Conservation (phyloP, 1,139 yeast genomes). For the Casaregolazyma lundiana region DNA sequence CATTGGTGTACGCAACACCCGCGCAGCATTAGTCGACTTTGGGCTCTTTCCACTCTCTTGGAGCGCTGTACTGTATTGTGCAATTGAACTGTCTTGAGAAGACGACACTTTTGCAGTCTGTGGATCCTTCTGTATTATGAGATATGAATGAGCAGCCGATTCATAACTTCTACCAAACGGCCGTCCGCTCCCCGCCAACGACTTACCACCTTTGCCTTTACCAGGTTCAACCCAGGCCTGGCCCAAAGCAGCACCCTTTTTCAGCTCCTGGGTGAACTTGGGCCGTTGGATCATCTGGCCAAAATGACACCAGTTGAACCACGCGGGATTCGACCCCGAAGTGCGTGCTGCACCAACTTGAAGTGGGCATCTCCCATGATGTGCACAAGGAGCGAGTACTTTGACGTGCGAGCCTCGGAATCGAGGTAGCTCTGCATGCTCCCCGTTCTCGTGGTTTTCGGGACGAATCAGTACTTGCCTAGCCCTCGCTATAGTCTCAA, state of each 20-base stretch:
- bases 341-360: slow-evolving; percentile 67
- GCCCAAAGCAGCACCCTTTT: slow-evolving; percentile 72
- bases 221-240: slow-evolving; percentile 58
- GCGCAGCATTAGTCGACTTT: slow-evolving; percentile 41
- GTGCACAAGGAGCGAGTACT: slow-evolving; percentile 86
- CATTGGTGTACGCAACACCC: slow-evolving; percentile 67
- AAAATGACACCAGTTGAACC: slow-evolving; percentile 62
- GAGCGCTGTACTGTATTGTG: slow-evolving; percentile 16
- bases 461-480: slow-evolving; percentile 86
- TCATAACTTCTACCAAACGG: slow-evolving; percentile 71
- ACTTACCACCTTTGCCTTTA: slow-evolving; percentile 38
- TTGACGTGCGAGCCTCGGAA: slow-evolving; percentile 17
- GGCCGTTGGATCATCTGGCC: slow-evolving; percentile 75
- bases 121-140: slow-evolving; percentile 50
- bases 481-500: slow-evolving; percentile 84
- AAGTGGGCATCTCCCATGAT: slow-evolving; percentile 81
- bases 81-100: slow-evolving; percentile 24
- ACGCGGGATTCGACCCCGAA: slow-evolving; percentile 53
- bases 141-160: slow-evolving; percentile 67
- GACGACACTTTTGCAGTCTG: background rate
- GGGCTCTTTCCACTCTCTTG: too few species aligned
- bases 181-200: slow-evolving; percentile 63
- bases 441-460: slow-evolving; percentile 47
- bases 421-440: slow-evolving; percentile 39
- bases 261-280: slow-evolving; percentile 67